Conservation (phyloP, 2,329 filamentous ascomycete genomes). For the Exophiala bonariae region DNA sequence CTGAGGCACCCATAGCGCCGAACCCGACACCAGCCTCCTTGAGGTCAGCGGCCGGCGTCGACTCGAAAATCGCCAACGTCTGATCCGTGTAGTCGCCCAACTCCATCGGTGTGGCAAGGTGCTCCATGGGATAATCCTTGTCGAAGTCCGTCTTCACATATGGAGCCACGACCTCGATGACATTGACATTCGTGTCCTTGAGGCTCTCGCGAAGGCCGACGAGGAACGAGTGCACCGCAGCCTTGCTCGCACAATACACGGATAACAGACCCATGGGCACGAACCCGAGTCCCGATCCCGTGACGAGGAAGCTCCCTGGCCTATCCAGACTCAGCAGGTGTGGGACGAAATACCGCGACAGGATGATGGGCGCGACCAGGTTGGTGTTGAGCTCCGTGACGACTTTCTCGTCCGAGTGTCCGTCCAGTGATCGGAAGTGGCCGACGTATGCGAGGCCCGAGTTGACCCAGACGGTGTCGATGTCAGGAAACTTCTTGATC, state of each 20-base stretch:
- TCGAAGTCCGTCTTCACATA: constrained; percentile 40
- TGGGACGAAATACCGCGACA: constrained; percentile 32
- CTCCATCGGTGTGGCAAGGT: constrained; percentile 31
- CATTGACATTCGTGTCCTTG: constrained; percentile 30
- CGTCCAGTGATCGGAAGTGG: constrained; percentile 27
- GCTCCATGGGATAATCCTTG: constrained; percentile 27
- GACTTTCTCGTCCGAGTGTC: constrained; percentile 26
- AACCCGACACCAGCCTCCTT: constrained; percentile 35
- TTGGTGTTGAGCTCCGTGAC: constrained; percentile 30
- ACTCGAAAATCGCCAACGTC: constrained; percentile 25
- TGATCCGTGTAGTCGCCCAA: constrained; percentile 35
- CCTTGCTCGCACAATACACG: constrained; percentile 36
- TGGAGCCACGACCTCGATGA: constrained; percentile 39
- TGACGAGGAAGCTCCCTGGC: constrained; percentile 31
- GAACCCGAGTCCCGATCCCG: constrained; percentile 31
- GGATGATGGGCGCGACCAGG: constrained; percentile 31
- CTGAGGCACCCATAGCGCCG: constrained; percentile 20
- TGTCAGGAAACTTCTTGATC: constrained; percentile 26
- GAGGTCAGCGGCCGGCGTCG: constrained; percentile 29
- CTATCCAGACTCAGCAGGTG: constrained; percentile 23
- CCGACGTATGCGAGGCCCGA: constrained; percentile 32
- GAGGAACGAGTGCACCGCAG: constrained; percentile 33
- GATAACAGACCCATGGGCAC: constrained; percentile 33
- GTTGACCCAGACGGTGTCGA: constrained; percentile 37
- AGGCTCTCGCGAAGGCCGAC: constrained; percentile 33